A percentile compares a stretch with the other conserved stretches of the same genome.
Conservation (phyloP, 257 asterid genomes). For the Perilla frutescens region DNA sequence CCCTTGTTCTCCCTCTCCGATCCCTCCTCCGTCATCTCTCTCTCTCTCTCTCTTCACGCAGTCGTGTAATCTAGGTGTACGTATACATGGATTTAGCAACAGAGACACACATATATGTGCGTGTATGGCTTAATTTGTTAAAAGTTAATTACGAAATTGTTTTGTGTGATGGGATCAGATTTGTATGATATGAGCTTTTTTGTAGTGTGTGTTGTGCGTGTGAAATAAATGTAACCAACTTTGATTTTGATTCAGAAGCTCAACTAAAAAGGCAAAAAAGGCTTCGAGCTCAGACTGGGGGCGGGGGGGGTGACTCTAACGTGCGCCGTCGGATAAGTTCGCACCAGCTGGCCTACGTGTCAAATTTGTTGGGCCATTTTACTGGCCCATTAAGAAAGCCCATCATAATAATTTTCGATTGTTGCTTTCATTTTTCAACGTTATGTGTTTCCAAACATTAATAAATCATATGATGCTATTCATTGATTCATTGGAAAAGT, state of each 20-base stretch:
- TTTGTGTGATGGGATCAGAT: conserved; percentile 14
- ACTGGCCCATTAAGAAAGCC: conserved; percentile 26
- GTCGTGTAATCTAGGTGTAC: conserved; percentile 24
- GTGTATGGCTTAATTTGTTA: neutral
- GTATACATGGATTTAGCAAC: conserved; percentile 41
- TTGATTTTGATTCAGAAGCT: conserved; percentile 4
- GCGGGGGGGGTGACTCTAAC: conserved; percentile 31
- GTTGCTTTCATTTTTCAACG: neutral
- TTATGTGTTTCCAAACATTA: neutral
- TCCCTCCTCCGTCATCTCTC: conserved; percentile 76
- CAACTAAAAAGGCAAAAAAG: neutral
- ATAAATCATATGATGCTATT: too few species aligned
- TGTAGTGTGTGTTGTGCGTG: conserved; percentile 12
- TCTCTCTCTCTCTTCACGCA: conserved; percentile 37
- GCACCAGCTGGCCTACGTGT: conserved; percentile 36
- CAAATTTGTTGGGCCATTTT: neutral
- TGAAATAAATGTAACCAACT: conserved; percentile 43
- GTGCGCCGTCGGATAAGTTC: conserved; percentile 35
- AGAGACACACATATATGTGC: neutral
- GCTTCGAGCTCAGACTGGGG: neutral
- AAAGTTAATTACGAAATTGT: neutral
- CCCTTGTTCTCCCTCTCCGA: conserved; percentile 84
- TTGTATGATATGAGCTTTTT: neutral
- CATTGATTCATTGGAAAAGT: too few species aligned
- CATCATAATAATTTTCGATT: neutral